phyloP scores from a whole-genome alignment of 345 rosid species.

The Populus simonii region DNA sequence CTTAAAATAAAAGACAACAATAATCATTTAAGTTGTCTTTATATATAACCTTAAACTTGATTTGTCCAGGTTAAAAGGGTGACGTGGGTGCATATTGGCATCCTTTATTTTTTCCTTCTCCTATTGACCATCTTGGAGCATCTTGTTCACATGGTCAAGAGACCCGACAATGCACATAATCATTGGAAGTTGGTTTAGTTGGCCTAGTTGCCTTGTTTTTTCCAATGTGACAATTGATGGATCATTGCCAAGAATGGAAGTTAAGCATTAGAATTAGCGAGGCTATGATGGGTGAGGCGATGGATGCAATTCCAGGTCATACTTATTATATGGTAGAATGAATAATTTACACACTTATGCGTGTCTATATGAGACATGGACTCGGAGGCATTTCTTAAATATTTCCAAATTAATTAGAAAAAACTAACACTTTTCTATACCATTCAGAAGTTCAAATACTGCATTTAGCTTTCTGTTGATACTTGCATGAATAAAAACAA shows the following conservation, averaged over 20 bases:
- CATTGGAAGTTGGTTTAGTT: not conserved
- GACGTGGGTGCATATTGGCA: not conserved
- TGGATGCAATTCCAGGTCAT: not conserved
- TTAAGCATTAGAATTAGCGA: not conserved
- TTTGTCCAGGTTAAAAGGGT: not conserved
- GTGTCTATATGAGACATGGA: not conserved
- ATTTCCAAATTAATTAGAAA: not conserved
- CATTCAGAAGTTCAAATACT: not conserved
- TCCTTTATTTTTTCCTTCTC: not conserved
- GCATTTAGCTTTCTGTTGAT: not conserved
- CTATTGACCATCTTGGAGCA: not conserved
- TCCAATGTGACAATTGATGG: not conserved
- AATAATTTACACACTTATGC: not conserved
- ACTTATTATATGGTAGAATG: not conserved
- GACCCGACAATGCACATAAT: not conserved
- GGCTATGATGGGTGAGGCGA: not conserved
- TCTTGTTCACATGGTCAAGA: not conserved
- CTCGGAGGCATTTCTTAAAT: not conserved
- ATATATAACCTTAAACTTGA: not conserved
- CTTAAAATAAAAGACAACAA: not conserved
- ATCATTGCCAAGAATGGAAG: not conserved
- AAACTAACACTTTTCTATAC: not conserved
- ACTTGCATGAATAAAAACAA: not conserved
- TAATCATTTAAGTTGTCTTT: not conserved
- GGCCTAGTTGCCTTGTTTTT: not conserved